phyloP scores from a whole-genome alignment of 441 rosid genomes.

The Biscutella auriculata region DNA sequence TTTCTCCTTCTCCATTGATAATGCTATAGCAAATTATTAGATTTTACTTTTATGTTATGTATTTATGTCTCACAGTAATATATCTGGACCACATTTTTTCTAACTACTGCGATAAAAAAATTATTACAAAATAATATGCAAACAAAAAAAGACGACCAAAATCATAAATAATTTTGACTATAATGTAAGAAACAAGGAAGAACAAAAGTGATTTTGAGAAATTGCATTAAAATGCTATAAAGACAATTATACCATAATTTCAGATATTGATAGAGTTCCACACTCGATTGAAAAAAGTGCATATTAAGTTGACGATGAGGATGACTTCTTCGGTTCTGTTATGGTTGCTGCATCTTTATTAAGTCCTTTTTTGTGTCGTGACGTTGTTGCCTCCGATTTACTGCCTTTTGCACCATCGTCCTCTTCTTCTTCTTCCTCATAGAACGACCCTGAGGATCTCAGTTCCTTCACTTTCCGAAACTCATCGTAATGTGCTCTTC shows the following conservation, averaged over 20 bases:
- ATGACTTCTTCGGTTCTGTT: conserved; percentile 15
- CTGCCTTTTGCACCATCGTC: conserved; percentile 20
- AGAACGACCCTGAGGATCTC: conserved; percentile 46
- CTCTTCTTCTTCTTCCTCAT: conserved; percentile 52
- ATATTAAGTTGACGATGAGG: conserved; percentile 6
- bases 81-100: conserved; percentile 4
- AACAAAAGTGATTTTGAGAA: background rate
- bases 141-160: background rate
- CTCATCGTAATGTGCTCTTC: conserved; percentile 85
- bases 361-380: conserved; percentile 33
- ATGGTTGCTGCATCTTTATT: conserved; percentile 27
- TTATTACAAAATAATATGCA: too few relatives aligned
- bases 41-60: too few relatives aligned
- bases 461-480: conserved; percentile 77
- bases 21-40: too few relatives aligned
- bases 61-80: too few relatives aligned
- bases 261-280: background rate
- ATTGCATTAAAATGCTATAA: background rate
- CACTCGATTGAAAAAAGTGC: background rate
- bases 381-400: conserved; percentile 25
- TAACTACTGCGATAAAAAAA: too few relatives aligned
- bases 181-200: background rate
- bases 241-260: conserved; percentile 1
- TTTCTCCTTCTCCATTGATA: conserved; percentile 28
- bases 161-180: background rate